Evolutionary conservation across 148 eudicot species (phyloP), one percentile per base, ranked within the genome.

Genomic region (Cornus controversa): DNA sequence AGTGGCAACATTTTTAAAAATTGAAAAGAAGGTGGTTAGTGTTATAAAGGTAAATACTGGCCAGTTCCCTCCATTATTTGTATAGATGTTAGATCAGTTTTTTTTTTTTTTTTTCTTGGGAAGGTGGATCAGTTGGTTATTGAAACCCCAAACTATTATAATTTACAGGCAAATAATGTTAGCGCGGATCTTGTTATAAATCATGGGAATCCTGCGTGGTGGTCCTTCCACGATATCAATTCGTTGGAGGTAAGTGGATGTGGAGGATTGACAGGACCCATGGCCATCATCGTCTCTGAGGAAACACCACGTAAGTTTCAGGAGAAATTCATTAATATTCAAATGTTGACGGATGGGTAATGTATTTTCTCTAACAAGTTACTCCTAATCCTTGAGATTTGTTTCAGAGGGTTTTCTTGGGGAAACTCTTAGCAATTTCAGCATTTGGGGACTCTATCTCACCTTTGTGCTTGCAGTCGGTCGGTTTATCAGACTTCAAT

Each of bases 391-490:
- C 40, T 40, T 18, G 29, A 47, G 65, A 34, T 28, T 62, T 71
- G 45, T 64, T 58, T 16, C 77, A 81, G 83, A 81, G 80, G 83
- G 83, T 11, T 50, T 81, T 81, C 74, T 81, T 77, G 83, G 83
- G 23, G 83, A 81, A 73, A 81, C 83, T 10, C 72, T 81, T 50
- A 81, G 77, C 79, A 81, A 81, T 29, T 81, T 81, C 80, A 81
- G 80, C 76, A 81, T 81, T 67, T 81, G 83, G 83, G 76, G 83
- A 26, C 83, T 81, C 26, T 81, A 81, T 69, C 76, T 81, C 36
- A 81, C 83, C n/a, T 81, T 81, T 72, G 83, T 81, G 62, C 69
- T 81, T 18, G 83, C 83, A 54, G 83, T 81, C 31, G 83, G 83
- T 71, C 79, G 83, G 26, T 81, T 81, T 72, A 81, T 81, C 23